Conservation (phyloP, 179 eudicot genomes). For the Corrigiola litoralis region DNA sequence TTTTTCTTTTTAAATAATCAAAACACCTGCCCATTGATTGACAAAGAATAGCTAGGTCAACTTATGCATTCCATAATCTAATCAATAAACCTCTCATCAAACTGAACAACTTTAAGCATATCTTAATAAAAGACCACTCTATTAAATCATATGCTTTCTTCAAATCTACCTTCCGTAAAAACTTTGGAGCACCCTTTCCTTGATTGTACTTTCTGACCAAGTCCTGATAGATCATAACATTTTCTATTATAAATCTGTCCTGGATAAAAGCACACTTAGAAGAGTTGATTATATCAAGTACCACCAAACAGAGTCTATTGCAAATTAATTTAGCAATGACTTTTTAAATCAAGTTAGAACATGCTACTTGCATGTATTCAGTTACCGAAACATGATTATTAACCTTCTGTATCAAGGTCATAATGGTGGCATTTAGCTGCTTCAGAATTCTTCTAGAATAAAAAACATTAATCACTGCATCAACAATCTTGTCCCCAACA, state of each 20-base stretch:
- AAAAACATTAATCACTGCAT: neutral
- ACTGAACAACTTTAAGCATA: neutral
- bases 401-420: neutral
- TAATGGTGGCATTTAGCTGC: neutral
- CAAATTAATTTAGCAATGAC: neutral
- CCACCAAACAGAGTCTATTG: neutral
- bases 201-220: neutral
- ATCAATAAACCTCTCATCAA: neutral
- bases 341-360: neutral
- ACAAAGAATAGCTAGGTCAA: neutral
- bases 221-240: neutral
- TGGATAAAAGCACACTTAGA: neutral
- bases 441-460: neutral
- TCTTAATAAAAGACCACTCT: neutral
- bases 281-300: neutral
- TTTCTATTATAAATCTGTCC: neutral
- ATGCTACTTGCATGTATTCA: neutral
- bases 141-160: neutral
- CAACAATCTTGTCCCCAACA: neutral
- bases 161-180: neutral
- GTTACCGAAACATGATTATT: neutral
- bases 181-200: neutral
- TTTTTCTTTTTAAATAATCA: neutral
- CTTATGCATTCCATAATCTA: neutral
- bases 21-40: neutral